Conservation (phyloP, 805 yeast species). For the Metschnikowia cubensis region DNA sequence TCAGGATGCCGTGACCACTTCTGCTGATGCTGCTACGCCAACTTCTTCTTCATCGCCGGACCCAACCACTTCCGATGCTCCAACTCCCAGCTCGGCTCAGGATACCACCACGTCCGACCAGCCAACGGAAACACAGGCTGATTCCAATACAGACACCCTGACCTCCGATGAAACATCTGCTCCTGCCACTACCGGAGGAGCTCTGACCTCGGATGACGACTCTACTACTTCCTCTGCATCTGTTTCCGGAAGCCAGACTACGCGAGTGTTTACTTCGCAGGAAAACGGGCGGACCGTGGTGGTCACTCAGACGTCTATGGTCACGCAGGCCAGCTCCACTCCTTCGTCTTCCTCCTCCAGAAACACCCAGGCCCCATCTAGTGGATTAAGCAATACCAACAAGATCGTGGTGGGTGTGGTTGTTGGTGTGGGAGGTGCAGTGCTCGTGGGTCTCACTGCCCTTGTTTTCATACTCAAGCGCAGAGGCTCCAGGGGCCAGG, state of each 20-base stretch:
- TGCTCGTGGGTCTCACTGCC: conserved; percentile 33
- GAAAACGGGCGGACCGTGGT: conserved; percentile 36
- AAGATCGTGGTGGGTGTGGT: conserved; percentile 45
- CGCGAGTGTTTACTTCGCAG: conserved; percentile 25
- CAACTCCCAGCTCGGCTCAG: background rate
- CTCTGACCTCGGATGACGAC: background rate
- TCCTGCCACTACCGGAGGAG: no score
- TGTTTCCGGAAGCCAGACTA: conserved; percentile 17
- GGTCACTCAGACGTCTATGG: conserved; percentile 37
- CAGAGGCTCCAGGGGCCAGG: conserved; percentile 26
- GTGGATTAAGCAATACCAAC: conserved; percentile 41
- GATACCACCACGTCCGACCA: background rate
- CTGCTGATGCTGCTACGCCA: no score
- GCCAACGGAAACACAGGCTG: no score
- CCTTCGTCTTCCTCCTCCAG: conserved; percentile 23
- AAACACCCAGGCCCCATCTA: conserved; percentile 12
- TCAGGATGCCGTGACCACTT: background rate
- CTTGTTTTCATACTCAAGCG: conserved; percentile 33
- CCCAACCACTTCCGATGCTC: no score
- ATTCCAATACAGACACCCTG: background rate
- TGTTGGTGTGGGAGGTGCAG: conserved; percentile 44
- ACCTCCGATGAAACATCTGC: background rate
- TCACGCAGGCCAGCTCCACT: conserved; percentile 21
- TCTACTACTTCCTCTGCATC: background rate
- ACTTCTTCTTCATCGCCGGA: no score